A percentile compares a stretch with the other conserved stretches of the same genome.
phyloP scores from a whole-genome alignment of 352 stramenopile species.

The Globisporangium echinulatum region DNA sequence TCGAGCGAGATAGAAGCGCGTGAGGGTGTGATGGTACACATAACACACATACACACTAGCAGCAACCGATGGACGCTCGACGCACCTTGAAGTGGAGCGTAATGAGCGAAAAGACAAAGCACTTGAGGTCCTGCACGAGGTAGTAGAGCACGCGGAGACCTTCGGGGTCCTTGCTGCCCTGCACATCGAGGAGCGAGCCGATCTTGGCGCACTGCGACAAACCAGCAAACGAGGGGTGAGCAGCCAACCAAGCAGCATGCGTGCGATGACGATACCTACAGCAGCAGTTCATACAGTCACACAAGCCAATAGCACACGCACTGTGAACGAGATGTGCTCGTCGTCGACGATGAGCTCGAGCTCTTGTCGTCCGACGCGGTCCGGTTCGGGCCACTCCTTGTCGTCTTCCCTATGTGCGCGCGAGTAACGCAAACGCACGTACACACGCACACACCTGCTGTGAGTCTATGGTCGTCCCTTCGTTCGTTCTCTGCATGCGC shows the following conservation, averaged over 20 bases:
- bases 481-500: too few relatives aligned
- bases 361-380: constrained; percentile 91
- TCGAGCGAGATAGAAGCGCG: too few relatives aligned
- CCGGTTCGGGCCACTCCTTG: constrained; percentile 93
- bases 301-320: constrained; percentile 13
- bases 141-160: constrained; percentile 95
- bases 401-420: constrained; percentile 82
- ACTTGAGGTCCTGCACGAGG: constrained; percentile 96
- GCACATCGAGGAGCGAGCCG: constrained; percentile 91
- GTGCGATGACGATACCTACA: not conserved
- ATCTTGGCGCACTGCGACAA: constrained; percentile 90
- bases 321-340: constrained; percentile 96
- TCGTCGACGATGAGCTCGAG: constrained; percentile 94
- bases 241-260: not conserved
- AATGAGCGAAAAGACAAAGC: constrained; percentile 95
- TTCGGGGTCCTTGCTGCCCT: constrained; percentile 94
- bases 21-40: not conserved
- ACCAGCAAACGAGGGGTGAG: not conserved
- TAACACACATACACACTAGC: not conserved
- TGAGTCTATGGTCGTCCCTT: too few relatives aligned
- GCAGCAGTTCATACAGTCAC: not conserved
- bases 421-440: not conserved
- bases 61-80: constrained; percentile 5
- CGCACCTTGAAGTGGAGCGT: constrained; percentile 94
- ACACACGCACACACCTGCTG: too few relatives aligned